Evolutionary conservation across 108 stramenopile species (phyloP).

Genomic region (Mediolabrus comicus): DNA sequence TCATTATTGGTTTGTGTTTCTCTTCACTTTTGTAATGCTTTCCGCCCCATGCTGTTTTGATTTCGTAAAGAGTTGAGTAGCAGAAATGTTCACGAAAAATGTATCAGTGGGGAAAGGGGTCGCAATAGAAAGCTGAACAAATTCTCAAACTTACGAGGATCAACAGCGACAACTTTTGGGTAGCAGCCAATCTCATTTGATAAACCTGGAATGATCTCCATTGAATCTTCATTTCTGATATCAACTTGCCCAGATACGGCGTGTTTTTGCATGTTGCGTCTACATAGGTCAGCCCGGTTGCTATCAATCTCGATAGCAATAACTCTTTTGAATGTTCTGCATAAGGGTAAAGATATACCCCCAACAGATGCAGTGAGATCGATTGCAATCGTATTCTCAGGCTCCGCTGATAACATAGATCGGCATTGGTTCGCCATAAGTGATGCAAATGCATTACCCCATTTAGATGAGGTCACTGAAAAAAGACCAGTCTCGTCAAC

Average conservation of each 20-base stretch:
- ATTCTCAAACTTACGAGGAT: too few relatives aligned
- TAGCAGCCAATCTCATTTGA: background rate
- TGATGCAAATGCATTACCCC: constrained; percentile 44
- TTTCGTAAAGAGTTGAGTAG: too few relatives aligned
- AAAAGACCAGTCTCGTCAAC: constrained; percentile 47
- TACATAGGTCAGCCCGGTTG: constrained; percentile 39
- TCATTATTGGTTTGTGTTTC: constrained; percentile 4
- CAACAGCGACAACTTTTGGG: constrained; percentile 34
- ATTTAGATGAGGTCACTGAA: constrained; percentile 44
- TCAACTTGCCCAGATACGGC: constrained; percentile 21
- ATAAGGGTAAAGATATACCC: constrained; percentile 41
- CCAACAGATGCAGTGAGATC: constrained; percentile 56
- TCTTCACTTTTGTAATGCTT: constrained; percentile 36
- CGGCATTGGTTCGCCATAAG: constrained; percentile 23
- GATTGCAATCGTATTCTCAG: constrained; percentile 18
- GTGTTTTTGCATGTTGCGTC: constrained; percentile 39
- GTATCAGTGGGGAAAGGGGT: too few relatives aligned
- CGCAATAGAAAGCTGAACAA: too few relatives aligned
- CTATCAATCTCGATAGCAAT: constrained; percentile 51
- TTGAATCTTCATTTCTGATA: constrained; percentile 39
- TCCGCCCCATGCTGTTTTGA: constrained; percentile 66
- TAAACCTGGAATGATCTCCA: constrained; percentile 27
- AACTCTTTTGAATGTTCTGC: constrained; percentile 27
- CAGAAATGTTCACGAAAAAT: too few relatives aligned
- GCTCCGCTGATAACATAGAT: background rate